phyloP scores from a whole-genome alignment of 129 eudicot genomes.

The Mikania micrantha region DNA sequence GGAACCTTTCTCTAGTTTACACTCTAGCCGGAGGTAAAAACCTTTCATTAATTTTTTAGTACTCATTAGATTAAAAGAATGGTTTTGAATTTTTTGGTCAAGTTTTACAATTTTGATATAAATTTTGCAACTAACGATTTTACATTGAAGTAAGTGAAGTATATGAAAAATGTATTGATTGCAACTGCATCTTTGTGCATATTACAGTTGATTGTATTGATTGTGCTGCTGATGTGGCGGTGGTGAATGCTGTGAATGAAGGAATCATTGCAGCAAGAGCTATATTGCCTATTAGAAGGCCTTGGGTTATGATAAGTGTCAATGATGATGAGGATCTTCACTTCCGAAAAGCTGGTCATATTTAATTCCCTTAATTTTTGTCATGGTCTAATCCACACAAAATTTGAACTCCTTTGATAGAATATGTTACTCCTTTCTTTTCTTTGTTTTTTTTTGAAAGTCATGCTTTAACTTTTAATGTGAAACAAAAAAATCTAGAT shows the following conservation, averaged over 20 bases:
- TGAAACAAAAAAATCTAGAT: not conserved
- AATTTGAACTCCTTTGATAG: too few species aligned
- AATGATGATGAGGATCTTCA: slow-evolving; percentile 96
- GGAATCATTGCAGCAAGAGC: slow-evolving; percentile 70
- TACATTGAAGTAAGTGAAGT: not conserved
- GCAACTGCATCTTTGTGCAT: not conserved
- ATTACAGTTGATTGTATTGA: slow-evolving; percentile 87
- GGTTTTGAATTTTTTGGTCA: not conserved
- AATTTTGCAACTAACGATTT: not conserved
- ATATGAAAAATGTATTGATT: not conserved
- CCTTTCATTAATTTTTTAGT: not conserved
- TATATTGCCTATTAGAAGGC: slow-evolving; percentile 67
- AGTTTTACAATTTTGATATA: not conserved
- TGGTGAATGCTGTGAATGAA: slow-evolving; percentile 83
- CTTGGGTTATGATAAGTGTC: slow-evolving; percentile 98
- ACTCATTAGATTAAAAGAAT: not conserved
- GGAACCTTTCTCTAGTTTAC: slow-evolving; percentile 89
- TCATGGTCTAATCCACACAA: not conserved
- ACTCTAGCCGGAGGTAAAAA: slow-evolving; percentile 80
- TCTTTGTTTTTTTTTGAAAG: too few species aligned
- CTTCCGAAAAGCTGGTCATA: slow-evolving; percentile 91
- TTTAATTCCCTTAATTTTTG: not conserved
- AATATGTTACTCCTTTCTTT: not conserved
- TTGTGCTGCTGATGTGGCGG: slow-evolving; percentile 97
- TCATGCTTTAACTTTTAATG: not conserved